These are phyloP conservation scores for Coemansia sp. DNA, from an alignment of 192 early-diverging fungal genomes.

Conservation along the genomic window DNA sequence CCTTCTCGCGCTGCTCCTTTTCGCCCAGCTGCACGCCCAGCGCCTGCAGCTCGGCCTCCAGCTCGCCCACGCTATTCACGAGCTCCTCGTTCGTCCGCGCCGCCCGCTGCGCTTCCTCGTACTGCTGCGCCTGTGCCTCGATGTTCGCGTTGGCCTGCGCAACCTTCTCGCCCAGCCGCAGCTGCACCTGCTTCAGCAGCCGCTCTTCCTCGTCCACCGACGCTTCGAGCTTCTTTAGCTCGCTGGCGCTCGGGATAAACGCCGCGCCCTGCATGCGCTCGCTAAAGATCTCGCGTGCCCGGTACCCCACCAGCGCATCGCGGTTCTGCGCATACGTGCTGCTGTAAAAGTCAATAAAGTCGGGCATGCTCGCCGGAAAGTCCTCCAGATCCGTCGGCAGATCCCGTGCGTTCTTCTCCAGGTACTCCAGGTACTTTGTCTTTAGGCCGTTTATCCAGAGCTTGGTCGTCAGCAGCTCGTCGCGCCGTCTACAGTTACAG, in stretches of 20 bases:
- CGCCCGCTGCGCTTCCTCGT: conserved; percentile 21
- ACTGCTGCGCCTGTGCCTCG: conserved; percentile 23
- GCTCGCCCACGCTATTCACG: conserved; percentile 8
- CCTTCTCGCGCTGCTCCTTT: conserved; percentile 41
- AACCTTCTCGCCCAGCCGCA: conserved; percentile 38
- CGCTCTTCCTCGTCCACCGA: conserved; percentile 50
- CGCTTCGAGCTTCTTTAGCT: conserved; percentile 46
- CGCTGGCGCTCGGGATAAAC: conserved; percentile 39
- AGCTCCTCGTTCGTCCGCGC: conserved; percentile 36
- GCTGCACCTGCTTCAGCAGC: conserved; percentile 40
- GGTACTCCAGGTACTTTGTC: conserved; percentile 37
- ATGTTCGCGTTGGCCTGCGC: conserved; percentile 30
- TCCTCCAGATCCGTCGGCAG: conserved; percentile 38
- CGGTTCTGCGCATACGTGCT: conserved; percentile 35
- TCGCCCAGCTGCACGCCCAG: conserved; percentile 25
- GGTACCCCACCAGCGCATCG: conserved; percentile 32
- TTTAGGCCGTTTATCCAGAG: conserved; percentile 48
- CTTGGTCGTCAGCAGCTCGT: conserved; percentile 41
- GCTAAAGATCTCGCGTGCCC: conserved; percentile 38
- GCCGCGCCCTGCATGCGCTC: conserved; percentile 40
- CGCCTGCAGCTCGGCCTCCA: conserved; percentile 39
- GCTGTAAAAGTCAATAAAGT: conserved; percentile 37
- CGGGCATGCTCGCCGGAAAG: conserved; percentile 38
- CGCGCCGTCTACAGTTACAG: conserved; percentile 32
- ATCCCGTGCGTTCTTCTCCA: conserved; percentile 23